Evolutionary conservation across 768 basidiomycete genomes (phyloP).

Genomic region (Boletus barrowsii): DNA sequence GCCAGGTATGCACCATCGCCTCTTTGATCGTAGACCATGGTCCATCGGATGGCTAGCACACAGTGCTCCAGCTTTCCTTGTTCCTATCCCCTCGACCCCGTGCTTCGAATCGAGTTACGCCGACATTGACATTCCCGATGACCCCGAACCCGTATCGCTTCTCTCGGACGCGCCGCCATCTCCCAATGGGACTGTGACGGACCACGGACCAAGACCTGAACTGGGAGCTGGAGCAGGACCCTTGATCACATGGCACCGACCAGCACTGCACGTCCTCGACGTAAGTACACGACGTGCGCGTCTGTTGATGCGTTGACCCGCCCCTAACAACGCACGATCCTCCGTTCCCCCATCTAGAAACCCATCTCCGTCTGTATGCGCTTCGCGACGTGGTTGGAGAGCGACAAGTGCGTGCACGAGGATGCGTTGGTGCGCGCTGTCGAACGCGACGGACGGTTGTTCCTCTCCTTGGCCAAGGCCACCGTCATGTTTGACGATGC

Average conservation of each 20-base stretch:
- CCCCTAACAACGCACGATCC: too few relatives aligned
- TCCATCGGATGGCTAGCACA: background rate
- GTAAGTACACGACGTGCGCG: background rate
- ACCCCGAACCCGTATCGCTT: too few relatives aligned
- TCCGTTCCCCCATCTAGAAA: background rate
- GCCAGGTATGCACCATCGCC: conserved; percentile 8
- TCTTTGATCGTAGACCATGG: background rate
- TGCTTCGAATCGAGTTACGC: background rate
- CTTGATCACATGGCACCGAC: background rate
- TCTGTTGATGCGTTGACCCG: too few relatives aligned
- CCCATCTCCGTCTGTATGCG: conserved; percentile 12
- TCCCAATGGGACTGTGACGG: background rate
- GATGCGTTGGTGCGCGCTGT: conserved; percentile 11
- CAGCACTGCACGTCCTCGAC: conserved; percentile 3
- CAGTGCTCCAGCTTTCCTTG: background rate
- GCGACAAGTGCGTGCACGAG: background rate
- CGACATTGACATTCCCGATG: too few relatives aligned
- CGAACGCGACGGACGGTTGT: conserved; percentile 19
- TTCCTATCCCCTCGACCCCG: too few relatives aligned
- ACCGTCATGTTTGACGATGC: conserved; percentile 18
- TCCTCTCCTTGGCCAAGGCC: conserved; percentile 19
- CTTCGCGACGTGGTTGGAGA: conserved; percentile 20
- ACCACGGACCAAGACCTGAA: background rate
- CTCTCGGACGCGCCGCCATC: too few relatives aligned
- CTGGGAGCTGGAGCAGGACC: too few relatives aligned